Evolutionary conservation across 1,139 yeast genomes (phyloP).

Genomic region (Yamadazyma sp.): DNA sequence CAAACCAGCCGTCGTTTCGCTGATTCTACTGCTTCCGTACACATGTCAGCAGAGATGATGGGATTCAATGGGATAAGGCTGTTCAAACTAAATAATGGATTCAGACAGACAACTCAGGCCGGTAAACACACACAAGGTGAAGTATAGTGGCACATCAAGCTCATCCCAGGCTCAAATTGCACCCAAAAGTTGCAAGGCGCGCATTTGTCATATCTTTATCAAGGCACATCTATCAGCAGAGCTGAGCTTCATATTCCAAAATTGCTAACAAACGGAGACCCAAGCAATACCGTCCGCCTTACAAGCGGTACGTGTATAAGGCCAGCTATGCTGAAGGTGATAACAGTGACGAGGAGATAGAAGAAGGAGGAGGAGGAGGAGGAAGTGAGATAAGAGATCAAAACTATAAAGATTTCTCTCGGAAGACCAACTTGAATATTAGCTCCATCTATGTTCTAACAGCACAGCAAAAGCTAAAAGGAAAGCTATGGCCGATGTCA

Average conservation of each 20-base stretch:
- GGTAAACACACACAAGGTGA: background rate
- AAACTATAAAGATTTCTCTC: conserved; percentile 21
- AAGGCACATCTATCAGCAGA: background rate
- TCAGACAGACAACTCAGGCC: background rate
- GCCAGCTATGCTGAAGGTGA: conserved; percentile 37
- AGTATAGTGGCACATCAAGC: too few species aligned
- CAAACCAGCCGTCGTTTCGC: background rate
- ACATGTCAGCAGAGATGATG: background rate
- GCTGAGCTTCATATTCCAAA: conserved; percentile 17
- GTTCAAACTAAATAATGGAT: background rate
- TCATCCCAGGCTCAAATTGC: background rate
- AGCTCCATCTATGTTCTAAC: conserved; percentile 40
- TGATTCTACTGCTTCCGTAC: background rate
- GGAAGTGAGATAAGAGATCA: conserved; percentile 14
- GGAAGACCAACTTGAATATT: conserved; percentile 29
- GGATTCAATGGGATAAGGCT: background rate
- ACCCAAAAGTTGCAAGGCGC: conserved; percentile 1
- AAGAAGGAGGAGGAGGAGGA: conserved; percentile 28
- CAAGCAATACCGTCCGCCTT: conserved; percentile 74
- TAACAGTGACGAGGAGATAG: conserved; percentile 38
- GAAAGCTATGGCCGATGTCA: conserved; percentile 43
- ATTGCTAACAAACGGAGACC: conserved; percentile 90
- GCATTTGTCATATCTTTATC: conserved; percentile 1
- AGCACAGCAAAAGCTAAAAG: conserved; percentile 19
- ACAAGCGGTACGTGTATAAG: conserved; percentile 74